These are phyloP conservation scores for Shiraia bambusicola DNA, from an alignment of 2,329 filamentous ascomycete genomes.

Conservation along the genomic window DNA sequence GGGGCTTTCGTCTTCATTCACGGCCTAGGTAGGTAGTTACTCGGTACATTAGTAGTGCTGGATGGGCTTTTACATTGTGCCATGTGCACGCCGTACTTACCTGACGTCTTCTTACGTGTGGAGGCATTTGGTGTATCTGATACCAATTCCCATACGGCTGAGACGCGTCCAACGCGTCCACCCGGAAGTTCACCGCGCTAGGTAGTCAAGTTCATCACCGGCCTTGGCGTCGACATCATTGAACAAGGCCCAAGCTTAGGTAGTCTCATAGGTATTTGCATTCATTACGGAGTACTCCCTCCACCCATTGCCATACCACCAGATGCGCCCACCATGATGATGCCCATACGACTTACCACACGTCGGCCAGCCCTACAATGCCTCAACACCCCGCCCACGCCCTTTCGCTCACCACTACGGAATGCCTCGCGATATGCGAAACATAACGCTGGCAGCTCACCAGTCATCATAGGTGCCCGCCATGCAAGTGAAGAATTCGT, in stretches of 20 bases:
- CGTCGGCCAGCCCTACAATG: slow-evolving; percentile 35
- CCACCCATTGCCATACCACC: neutral
- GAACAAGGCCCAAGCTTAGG: slow-evolving; percentile 6
- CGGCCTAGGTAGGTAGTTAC: slow-evolving; percentile 14
- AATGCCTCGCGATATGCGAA: slow-evolving; percentile 19
- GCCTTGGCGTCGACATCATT: slow-evolving; percentile 26
- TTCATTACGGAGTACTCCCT: too few relatives aligned
- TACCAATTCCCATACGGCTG: slow-evolving; percentile 13
- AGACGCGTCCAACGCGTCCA: slow-evolving; percentile 19
- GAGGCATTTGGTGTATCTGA: slow-evolving; percentile 10
- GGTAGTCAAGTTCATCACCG: too few relatives aligned
- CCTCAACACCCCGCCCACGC: slow-evolving; percentile 21
- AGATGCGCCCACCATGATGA: slow-evolving; percentile 37
- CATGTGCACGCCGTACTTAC: neutral
- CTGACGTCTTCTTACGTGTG: slow-evolving; percentile 3
- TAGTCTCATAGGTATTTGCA: slow-evolving; percentile 7
- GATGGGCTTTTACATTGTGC: too few relatives aligned
- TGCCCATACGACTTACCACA: slow-evolving; percentile 29
- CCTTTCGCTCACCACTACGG: slow-evolving; percentile 20
- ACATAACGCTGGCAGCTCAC: slow-evolving; percentile 10
- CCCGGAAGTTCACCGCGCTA: slow-evolving; percentile 9
- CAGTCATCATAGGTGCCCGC: neutral
- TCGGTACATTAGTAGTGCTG: too few relatives aligned
- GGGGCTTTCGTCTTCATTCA: slow-evolving; percentile 17
- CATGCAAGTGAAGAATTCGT: slow-evolving; percentile 30